Evolutionary conservation across 495 filamentous ascomycete species (phyloP), one percentile per base, ranked within the genome.

Genomic region (Talaromyces trachyspermus): DNA sequence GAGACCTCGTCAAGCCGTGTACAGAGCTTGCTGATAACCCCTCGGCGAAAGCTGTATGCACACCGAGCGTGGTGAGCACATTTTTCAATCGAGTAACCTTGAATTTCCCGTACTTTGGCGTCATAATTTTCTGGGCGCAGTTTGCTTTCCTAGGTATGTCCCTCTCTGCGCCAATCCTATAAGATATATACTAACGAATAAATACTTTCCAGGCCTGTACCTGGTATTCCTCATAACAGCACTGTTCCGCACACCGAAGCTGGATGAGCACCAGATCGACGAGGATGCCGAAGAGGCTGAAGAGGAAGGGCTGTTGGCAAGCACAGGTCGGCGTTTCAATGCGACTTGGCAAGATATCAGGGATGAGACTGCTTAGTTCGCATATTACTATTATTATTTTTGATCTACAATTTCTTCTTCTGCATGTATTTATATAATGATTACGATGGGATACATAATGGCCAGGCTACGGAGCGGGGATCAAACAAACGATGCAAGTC

Each of bases 91-190:
- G 89, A 24, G 76, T 96, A 29, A 94, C 87, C n/a, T 70, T 97
- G 50, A 92, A 91, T 65, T 98, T 89, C 72, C 91, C 94, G 12
- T 86, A 95, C 58, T 95, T 98, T 64, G 92, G 92, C n/a, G 84
- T 79, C 26, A 71, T 97, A 10, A 77, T 85, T 49, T 98, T 97
- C 68, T 97, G 89, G 90, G 86, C 87, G 0, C 94, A 97, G 59
- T 95, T 95, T 56, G 81, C 74, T 10, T 97, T 97, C 66, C 65
- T 97, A 37, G 88, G 79, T 75, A 72, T 56, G 64, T 39, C 4
- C 9, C 1, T 39, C 4, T 19, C 7, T 9, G 17, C 19, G 4
- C 32, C 30, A 8, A 5, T 11, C 25, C 27, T 45, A 17, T 3
- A 2, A n/a, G 5, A 37, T 11, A 11, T 24, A 4, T 37, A 35